phyloP scores from a whole-genome alignment of 345 rosid genomes.

The Eucalyptus rudis region DNA sequence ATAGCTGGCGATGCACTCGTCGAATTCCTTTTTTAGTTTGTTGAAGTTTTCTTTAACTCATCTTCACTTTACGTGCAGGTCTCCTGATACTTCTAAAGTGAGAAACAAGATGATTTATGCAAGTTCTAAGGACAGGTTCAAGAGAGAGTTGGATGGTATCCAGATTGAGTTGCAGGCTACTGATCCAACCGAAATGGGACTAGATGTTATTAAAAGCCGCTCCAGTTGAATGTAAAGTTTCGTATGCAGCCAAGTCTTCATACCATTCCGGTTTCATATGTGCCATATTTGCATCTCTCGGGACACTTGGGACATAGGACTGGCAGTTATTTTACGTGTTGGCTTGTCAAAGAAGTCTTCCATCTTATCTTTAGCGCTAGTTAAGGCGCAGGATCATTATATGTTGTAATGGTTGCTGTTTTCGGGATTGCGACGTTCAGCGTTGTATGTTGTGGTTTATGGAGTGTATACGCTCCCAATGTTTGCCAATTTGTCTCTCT shows the following conservation, averaged over 20 bases:
- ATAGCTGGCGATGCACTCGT: neutral
- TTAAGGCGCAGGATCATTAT: neutral
- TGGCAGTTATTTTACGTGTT: neutral
- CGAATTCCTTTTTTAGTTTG: neutral
- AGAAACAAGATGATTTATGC: slow-evolving; percentile 2
- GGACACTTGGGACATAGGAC: neutral
- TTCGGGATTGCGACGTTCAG: neutral
- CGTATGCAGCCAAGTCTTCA: neutral
- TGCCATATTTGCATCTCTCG: neutral
- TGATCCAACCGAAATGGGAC: neutral
- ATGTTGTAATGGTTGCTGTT: neutral
- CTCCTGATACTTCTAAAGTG: neutral
- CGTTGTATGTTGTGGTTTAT: neutral
- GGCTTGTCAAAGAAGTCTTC: neutral
- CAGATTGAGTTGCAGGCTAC: neutral
- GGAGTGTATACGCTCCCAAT: neutral
- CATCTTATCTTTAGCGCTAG: neutral
- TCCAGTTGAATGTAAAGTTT: neutral
- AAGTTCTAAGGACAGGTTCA: neutral
- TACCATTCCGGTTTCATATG: neutral
- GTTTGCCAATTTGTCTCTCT: neutral
- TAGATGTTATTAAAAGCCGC: neutral
- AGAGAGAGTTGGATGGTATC: slow-evolving; percentile 1
- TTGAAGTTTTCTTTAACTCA: neutral
- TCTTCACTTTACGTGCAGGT: neutral